Base-by-base conservation (phyloP, 164 flowering plant species). In the Sextonia rubra region DNA sequence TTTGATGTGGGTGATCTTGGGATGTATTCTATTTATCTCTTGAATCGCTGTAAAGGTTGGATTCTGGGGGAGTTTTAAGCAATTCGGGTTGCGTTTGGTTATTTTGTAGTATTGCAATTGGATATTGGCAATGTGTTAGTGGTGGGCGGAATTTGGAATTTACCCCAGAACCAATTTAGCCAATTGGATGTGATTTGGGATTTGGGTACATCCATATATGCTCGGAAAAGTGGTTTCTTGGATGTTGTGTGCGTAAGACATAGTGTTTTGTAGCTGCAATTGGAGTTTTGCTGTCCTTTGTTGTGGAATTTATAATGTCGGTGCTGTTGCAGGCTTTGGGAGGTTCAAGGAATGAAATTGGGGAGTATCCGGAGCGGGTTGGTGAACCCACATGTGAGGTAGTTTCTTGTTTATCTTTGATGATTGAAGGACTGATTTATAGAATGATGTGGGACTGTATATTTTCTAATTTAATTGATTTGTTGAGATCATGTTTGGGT, bases 301-400 rank as follows among this genome's bases (percentile, higher is more conserved):
- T 66, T 18, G 30, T 37, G 71, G 47, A 37, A 47, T 17, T 30
- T 69, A 14, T 29, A 37, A 22, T 55, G 47, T 30, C 52, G 17
- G 52, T 68, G 20, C 60, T n/a, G 20, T 78, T 52, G 74, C 82
- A 93, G 98, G 95, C 81, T 56, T 56, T 70, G 47, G 93, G 86
- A 74, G 85, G 80, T 73, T 77, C 76, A 9, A 78, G 89, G 78
- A 73, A 74, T 29, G 86, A 76, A 68, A 37, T 1, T 37, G 90
- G 78, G 56, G 97, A 92, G 74, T 90, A 80, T 66, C 99, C 99
- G 0, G 97, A 96, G 86, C 85, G 99, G 69, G 71, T 76, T 29
- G 97, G 91, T 27, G 90, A 93, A 80, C 97, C 98, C 44, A 77
- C 87, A 8, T 96, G 99, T 78, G 92, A 92, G 94, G 99, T 96